These are phyloP conservation scores for Fagopyrum homotropicum DNA, from an alignment of 148 eudicot genomes.

Conservation along the genomic window DNA sequence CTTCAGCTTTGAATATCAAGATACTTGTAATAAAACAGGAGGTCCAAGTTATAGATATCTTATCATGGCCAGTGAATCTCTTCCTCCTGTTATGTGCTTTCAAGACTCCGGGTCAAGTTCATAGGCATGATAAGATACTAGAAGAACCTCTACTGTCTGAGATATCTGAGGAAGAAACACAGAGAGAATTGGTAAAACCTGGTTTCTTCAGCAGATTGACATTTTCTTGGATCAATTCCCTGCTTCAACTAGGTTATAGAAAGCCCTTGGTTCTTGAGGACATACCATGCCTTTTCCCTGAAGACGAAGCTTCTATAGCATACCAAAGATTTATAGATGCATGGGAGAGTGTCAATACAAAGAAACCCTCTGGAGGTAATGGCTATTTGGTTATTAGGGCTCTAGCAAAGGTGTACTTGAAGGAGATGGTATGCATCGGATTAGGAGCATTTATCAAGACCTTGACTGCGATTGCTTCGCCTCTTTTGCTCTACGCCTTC, in stretches of 20 bases:
- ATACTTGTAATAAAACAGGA: slow-evolving; percentile 16
- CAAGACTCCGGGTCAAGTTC: slow-evolving; percentile 21
- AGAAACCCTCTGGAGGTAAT: slow-evolving; percentile 7
- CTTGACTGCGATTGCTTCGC: slow-evolving; percentile 29
- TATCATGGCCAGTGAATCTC: slow-evolving; percentile 42
- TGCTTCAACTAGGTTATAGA: slow-evolving; percentile 40
- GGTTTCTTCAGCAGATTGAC: slow-evolving; percentile 33
- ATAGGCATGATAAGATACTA: slow-evolving; percentile 13
- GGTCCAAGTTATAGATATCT: slow-evolving; percentile 23
- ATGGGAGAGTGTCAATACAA: slow-evolving; percentile 26
- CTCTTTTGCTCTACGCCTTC: slow-evolving; percentile 53
- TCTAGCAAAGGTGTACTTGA: slow-evolving; percentile 32
- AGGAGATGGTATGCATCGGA: slow-evolving; percentile 38
- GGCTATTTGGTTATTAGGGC: slow-evolving; percentile 26
- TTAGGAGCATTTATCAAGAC: slow-evolving; percentile 34
- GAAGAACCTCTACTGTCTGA: slow-evolving; percentile 43
- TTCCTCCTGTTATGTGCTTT: slow-evolving; percentile 39
- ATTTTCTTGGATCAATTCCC: slow-evolving; percentile 56
- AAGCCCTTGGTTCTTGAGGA: slow-evolving; percentile 44
- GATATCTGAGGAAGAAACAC: slow-evolving; percentile 15
- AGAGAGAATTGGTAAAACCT: not conserved
- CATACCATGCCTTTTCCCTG: slow-evolving; percentile 41
- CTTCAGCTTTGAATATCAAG: slow-evolving; percentile 31
- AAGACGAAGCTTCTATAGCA: slow-evolving; percentile 49
- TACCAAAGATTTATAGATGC: slow-evolving; percentile 31